Percentiles rank a stretch among this genome's conserved stretches.
These are phyloP conservation scores for Suillus americanus DNA, from an alignment of 768 basidiomycete genomes.

Conservation along the genomic window DNA sequence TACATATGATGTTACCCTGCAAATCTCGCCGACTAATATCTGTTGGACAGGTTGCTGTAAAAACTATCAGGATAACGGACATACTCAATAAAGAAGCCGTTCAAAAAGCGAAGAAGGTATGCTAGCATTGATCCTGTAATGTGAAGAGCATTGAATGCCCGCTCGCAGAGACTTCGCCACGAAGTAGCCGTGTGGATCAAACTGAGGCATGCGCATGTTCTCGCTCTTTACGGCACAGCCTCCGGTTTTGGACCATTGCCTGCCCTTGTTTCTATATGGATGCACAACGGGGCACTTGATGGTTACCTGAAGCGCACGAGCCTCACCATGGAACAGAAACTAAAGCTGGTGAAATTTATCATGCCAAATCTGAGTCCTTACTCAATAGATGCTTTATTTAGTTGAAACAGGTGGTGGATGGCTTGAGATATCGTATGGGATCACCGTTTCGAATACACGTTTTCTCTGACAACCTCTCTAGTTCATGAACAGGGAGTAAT, in stretches of 20 bases:
- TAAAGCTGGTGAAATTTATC: background rate
- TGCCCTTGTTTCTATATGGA: slow-evolving; percentile 1
- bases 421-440: background rate
- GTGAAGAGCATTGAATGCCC: background rate
- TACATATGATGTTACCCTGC: background rate
- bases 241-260: background rate
- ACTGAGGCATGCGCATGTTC: background rate
- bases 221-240: background rate
- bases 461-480: background rate
- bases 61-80: background rate
- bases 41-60: background rate
- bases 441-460: background rate
- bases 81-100: background rate
- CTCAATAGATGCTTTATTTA: background rate
- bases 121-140: background rate
- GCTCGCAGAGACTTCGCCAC: background rate
- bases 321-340: background rate
- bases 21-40: background rate
- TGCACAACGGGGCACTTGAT: background rate
- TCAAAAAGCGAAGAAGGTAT: background rate
- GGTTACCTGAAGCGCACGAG: background rate
- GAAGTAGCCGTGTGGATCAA: background rate
- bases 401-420: slow-evolving; percentile 1
- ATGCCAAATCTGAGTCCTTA: background rate
- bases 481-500: background rate